A percentile compares a stretch with the other conserved stretches of the same genome.
Evolutionary conservation across 2,329 filamentous ascomycete genomes (phyloP).

Genomic region (Scedosporium apiospermum): DNA sequence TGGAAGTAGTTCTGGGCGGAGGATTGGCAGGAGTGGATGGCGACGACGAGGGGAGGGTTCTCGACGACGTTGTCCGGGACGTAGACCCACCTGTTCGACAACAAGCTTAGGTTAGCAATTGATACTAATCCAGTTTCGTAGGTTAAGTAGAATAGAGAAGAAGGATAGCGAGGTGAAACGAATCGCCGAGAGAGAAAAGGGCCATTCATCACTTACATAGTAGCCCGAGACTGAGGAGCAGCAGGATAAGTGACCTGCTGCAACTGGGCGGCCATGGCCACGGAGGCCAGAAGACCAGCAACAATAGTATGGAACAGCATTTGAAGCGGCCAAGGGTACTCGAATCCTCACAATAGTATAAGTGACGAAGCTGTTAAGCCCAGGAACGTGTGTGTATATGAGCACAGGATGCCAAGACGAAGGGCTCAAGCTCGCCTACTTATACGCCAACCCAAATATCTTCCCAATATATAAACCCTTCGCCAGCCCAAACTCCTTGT

Average conservation of each 20-base stretch:
- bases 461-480: too few species aligned
- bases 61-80: slow-evolving; percentile 25
- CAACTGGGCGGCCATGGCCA: background rate
- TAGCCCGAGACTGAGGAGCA: background rate
- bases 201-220: background rate
- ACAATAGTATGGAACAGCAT: background rate
- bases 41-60: slow-evolving; percentile 41
- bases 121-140: background rate
- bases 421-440: background rate
- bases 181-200: background rate
- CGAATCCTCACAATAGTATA: background rate
- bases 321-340: background rate
- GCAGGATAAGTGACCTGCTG: background rate
- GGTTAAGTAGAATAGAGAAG: background rate
- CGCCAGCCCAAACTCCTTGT: background rate
- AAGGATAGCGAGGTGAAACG: background rate
- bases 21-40: slow-evolving; percentile 47
- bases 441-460: background rate
- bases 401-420: background rate
- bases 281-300: background rate
- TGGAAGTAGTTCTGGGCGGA: slow-evolving; percentile 41
- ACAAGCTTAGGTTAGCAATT: background rate
- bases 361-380: background rate
- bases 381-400: background rate
- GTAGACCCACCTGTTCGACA: slow-evolving; percentile 15